Conservation (phyloP, 805 yeast species). For the Saturnispora sanitii region DNA sequence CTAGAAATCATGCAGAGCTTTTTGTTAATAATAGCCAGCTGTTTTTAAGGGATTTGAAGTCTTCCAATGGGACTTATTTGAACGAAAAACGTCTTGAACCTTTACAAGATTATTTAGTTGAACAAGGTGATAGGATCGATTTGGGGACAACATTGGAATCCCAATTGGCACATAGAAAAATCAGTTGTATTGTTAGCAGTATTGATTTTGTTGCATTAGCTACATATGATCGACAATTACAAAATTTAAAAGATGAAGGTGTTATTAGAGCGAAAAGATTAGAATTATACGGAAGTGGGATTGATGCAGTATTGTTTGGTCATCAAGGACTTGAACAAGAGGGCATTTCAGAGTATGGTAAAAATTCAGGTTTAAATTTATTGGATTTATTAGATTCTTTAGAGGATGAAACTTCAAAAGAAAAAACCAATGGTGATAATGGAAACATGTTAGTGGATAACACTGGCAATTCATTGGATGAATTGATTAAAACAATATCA, state of each 20-base stretch:
- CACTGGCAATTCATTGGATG: conserved; percentile 41
- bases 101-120: conserved; percentile 54
- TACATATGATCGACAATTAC: conserved; percentile 20
- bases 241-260: conserved; percentile 20
- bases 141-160: conserved; percentile 82
- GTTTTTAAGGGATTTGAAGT: conserved; percentile 74
- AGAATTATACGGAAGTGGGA: conserved; percentile 26
- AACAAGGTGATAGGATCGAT: conserved; percentile 80
- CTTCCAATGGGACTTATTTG: conserved; percentile 91
- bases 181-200: conserved; percentile 72
- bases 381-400: conserved; percentile 14
- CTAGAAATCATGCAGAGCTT: conserved; percentile 89
- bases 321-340: too few species aligned
- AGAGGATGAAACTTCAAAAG: conserved; percentile 3
- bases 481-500: conserved; percentile 45
- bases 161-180: conserved; percentile 68
- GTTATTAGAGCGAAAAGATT: conserved; percentile 20
- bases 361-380: background rate
- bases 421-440: conserved; percentile 16
- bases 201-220: conserved; percentile 46
- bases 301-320: conserved; percentile 30
- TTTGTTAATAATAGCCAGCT: conserved; percentile 55
- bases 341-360: conserved; percentile 28
- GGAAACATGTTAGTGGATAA: conserved; percentile 20
- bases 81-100: conserved; percentile 61